phyloP scores from a whole-genome alignment of 176 grass and related monocot species.

The Triticum dicoccoides region DNA sequence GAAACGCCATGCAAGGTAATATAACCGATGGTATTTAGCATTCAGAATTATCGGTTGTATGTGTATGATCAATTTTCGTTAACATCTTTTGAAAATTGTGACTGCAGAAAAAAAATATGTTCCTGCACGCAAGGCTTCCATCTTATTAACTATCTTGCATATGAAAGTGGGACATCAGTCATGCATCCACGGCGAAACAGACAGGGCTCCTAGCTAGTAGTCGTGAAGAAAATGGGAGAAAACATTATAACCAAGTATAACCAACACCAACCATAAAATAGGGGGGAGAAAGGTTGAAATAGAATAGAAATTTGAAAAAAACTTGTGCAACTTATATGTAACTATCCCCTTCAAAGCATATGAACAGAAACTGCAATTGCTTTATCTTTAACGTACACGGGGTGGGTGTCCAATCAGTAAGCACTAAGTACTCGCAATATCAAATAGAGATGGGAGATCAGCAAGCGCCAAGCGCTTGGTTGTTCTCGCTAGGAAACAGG shows the following conservation, averaged over 20 bases:
- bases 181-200: background rate
- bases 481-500: background rate
- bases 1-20: conserved; percentile 40
- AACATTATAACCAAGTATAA: background rate
- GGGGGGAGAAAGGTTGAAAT: too few species aligned
- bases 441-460: background rate
- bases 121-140: background rate
- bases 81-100: background rate
- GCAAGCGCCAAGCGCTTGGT: background rate
- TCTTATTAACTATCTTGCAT: background rate
- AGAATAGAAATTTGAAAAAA: too few species aligned
- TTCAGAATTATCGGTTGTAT: background rate
- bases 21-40: background rate
- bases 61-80: too few species aligned
- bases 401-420: too few species aligned
- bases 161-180: too few species aligned
- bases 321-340: too few species aligned
- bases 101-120: background rate
- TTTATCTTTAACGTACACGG: too few species aligned
- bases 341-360: too few species aligned
- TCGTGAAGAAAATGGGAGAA: too few species aligned
- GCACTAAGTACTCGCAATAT: background rate
- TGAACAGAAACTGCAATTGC: too few species aligned
- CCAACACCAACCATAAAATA: too few species aligned
- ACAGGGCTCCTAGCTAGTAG: background rate